phyloP scores from a whole-genome alignment of 2,329 filamentous ascomycete species.

The Aspergillus floridensis region DNA sequence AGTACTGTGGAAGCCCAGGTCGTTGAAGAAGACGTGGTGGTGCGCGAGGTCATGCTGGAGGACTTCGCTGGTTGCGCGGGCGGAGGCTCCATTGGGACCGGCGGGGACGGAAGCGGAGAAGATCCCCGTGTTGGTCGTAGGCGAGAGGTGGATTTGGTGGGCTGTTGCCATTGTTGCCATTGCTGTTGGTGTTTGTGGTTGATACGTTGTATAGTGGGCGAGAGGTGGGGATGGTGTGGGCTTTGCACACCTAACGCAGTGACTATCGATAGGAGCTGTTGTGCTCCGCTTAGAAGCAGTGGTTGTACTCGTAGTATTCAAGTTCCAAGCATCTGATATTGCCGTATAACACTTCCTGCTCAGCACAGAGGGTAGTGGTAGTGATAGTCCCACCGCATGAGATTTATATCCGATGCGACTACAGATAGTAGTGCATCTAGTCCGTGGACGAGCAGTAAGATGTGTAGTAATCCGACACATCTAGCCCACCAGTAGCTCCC shows the following conservation, averaged over 20 bases:
- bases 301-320: too few species aligned
- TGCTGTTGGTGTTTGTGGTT: neutral
- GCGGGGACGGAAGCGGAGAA: conserved; percentile 36
- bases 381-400: neutral
- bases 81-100: conserved; percentile 54
- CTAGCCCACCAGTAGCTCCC: neutral
- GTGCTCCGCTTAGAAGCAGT: too few species aligned
- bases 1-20: conserved; percentile 65
- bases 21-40: conserved; percentile 80
- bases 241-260: too few species aligned
- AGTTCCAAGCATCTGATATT: too few species aligned
- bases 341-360: too few species aligned
- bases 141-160: conserved; percentile 46
- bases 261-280: too few species aligned
- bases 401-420: neutral
- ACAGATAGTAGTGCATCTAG: neutral
- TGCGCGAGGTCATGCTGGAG: conserved; percentile 71
- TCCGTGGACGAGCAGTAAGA: neutral
- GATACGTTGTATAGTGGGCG: neutral
- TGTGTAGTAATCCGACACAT: neutral
- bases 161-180: conserved; percentile 48
- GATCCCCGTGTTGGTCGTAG: conserved; percentile 43
- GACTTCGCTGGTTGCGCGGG: conserved; percentile 62
- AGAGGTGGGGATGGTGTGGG: neutral
- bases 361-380: too few species aligned